Percentiles rank a stretch among this genome's conserved stretches.
Evolutionary conservation across 176 grass and related monocot species (phyloP).

Genomic region (Carex cristatella): DNA sequence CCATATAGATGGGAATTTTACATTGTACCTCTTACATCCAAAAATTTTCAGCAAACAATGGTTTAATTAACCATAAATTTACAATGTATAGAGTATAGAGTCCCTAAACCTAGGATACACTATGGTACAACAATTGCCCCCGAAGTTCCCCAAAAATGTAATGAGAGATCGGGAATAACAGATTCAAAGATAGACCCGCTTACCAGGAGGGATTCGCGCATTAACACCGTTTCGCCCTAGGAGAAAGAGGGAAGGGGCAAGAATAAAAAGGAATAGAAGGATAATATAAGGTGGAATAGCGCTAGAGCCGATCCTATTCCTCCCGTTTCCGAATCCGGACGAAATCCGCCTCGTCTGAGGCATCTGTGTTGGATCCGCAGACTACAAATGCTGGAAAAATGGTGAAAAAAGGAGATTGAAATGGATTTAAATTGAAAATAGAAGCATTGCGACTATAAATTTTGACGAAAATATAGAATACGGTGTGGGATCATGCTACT

Average conservation of each 20-base stretch:
- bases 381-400: slow-evolving; percentile 9
- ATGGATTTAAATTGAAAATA: neutral
- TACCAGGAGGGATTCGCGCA: slow-evolving; percentile 44
- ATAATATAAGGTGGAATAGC: slow-evolving; percentile 40
- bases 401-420: neutral
- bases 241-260: slow-evolving; percentile 54
- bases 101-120: neutral
- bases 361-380: slow-evolving; percentile 34
- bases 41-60: neutral
- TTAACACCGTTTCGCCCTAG: slow-evolving; percentile 40
- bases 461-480: neutral
- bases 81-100: neutral
- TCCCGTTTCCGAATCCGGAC: slow-evolving; percentile 29
- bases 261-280: slow-evolving; percentile 58
- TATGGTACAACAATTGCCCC: neutral
- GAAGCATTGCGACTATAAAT: neutral
- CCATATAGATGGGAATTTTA: neutral
- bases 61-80: neutral
- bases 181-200: slow-evolving; percentile 3
- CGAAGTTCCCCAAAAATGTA: neutral
- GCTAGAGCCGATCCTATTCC: slow-evolving; percentile 34
- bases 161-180: neutral
- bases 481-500: neutral
- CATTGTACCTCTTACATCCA: neutral
- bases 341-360: slow-evolving; percentile 43